Evolutionary conservation across 2,329 filamentous ascomycete species (phyloP).

Genomic region (Plectosphaerella sp.): DNA sequence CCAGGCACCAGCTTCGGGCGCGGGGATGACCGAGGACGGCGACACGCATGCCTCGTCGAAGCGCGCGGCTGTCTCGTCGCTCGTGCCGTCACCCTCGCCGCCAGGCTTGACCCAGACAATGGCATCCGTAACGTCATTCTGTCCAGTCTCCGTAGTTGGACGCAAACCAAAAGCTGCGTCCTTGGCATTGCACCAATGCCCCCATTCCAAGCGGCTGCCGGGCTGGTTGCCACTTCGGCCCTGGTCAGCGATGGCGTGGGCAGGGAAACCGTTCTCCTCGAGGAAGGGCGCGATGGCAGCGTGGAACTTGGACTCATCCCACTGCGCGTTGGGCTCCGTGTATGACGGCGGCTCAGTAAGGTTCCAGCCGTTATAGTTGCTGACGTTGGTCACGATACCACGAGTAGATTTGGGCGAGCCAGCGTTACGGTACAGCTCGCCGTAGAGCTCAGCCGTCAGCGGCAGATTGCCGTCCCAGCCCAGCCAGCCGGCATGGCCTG

Average conservation of each 20-base stretch:
- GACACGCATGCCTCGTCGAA: slow-evolving; percentile 47
- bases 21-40: slow-evolving; percentile 52
- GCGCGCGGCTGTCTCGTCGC: slow-evolving; percentile 29
- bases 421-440: slow-evolving; percentile 23
- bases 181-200: slow-evolving; percentile 56
- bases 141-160: slow-evolving; percentile 46
- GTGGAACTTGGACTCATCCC: slow-evolving; percentile 13
- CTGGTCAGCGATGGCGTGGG: slow-evolving; percentile 13
- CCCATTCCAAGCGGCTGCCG: slow-evolving; percentile 46
- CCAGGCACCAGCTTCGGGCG: slow-evolving; percentile 67
- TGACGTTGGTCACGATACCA: slow-evolving; percentile 29
- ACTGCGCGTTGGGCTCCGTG: slow-evolving; percentile 14
- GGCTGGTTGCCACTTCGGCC: slow-evolving; percentile 33
- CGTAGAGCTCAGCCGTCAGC: slow-evolving; percentile 20
- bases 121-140: slow-evolving; percentile 43
- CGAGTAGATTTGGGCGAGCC: slow-evolving; percentile 27
- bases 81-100: slow-evolving; percentile 27
- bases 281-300: slow-evolving; percentile 9
- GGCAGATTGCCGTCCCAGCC: slow-evolving; percentile 25
- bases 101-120: slow-evolving; percentile 60
- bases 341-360: slow-evolving; percentile 16
- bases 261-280: slow-evolving; percentile 9
- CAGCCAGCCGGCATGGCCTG: slow-evolving; percentile 32
- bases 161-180: slow-evolving; percentile 49
- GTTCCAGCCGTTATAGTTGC: slow-evolving; percentile 25